phyloP scores from a whole-genome alignment of 768 basidiomycete species.

The Chiua virens region DNA sequence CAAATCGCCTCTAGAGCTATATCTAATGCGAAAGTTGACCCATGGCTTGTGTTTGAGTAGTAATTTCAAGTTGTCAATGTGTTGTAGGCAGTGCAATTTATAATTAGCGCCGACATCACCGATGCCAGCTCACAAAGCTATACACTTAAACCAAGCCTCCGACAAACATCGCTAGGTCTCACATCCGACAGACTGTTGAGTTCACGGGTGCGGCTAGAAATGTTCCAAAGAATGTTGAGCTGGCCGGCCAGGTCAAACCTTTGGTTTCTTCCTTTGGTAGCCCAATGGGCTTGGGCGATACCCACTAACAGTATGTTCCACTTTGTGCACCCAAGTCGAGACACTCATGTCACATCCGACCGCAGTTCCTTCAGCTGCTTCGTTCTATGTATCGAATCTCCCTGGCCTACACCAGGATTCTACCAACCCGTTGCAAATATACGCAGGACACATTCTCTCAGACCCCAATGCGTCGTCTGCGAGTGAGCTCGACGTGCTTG shows the following conservation, averaged over 20 bases:
- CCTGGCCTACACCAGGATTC: conserved; percentile 76
- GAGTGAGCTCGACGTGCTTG: conserved; percentile 57
- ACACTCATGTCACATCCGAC: not conserved
- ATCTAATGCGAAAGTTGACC: no score
- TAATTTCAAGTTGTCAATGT: no score
- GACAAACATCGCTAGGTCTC: not conserved
- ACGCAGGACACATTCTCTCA: conserved; percentile 81
- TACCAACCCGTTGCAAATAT: conserved; percentile 73
- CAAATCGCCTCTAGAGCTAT: no score
- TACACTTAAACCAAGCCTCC: not conserved
- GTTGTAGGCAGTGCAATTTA: no score
- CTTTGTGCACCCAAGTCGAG: not conserved
- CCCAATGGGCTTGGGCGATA: conserved; percentile 22
- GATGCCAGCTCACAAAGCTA: not conserved
- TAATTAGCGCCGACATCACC: no score
- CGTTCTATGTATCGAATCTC: conserved; percentile 76
- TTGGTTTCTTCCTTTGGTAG: conserved; percentile 16
- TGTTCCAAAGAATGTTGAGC: conserved; percentile 4
- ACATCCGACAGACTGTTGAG: not conserved
- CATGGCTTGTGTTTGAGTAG: no score
- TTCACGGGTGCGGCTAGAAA: not conserved
- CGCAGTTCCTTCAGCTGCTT: conserved; percentile 74
- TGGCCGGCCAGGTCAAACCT: conserved; percentile 13
- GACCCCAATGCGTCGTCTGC: conserved; percentile 61
- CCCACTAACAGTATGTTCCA: conserved; percentile 41